Conservation (phyloP, 768 basidiomycete species). For the Trametes gibbosa region DNA sequence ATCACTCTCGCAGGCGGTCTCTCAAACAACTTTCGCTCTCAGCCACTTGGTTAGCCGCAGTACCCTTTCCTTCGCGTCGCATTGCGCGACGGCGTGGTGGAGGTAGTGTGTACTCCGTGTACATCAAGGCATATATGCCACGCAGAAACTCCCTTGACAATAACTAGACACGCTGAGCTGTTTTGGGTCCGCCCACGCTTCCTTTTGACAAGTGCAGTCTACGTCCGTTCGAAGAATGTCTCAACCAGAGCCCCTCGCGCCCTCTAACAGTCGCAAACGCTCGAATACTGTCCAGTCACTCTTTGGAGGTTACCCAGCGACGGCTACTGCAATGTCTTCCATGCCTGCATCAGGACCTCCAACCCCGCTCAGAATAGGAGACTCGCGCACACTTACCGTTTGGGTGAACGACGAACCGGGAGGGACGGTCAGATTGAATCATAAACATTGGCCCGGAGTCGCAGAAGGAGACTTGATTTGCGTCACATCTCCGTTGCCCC, state of each 20-base stretch:
- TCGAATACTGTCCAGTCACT: slow-evolving; percentile 76
- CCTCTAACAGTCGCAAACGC: slow-evolving; percentile 53
- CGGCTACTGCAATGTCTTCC: not conserved
- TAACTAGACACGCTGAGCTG: no score
- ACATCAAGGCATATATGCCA: no score
- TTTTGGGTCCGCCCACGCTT: not conserved
- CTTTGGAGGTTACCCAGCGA: slow-evolving; percentile 42
- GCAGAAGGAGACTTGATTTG: slow-evolving; percentile 71
- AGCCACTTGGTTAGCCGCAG: no score
- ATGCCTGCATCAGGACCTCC: slow-evolving; percentile 9
- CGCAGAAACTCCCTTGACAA: no score
- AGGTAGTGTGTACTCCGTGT: no score
- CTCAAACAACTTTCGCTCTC: no score
- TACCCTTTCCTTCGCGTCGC: no score
- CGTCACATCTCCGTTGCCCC: slow-evolving; percentile 42
- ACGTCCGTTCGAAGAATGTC: slow-evolving; percentile 32
- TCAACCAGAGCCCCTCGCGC: slow-evolving; percentile 62
- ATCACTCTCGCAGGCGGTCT: no score
- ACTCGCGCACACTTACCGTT: slow-evolving; percentile 57
- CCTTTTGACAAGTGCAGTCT: no score
- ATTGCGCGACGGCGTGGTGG: no score
- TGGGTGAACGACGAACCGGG: slow-evolving; percentile 72
- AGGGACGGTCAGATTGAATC: slow-evolving; percentile 65
- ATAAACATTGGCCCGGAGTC: slow-evolving; percentile 75
- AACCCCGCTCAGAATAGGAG: slow-evolving; percentile 56